Evolutionary conservation across 129 eudicot genomes (phyloP).

Genomic region (Pittosporum tobira): DNA sequence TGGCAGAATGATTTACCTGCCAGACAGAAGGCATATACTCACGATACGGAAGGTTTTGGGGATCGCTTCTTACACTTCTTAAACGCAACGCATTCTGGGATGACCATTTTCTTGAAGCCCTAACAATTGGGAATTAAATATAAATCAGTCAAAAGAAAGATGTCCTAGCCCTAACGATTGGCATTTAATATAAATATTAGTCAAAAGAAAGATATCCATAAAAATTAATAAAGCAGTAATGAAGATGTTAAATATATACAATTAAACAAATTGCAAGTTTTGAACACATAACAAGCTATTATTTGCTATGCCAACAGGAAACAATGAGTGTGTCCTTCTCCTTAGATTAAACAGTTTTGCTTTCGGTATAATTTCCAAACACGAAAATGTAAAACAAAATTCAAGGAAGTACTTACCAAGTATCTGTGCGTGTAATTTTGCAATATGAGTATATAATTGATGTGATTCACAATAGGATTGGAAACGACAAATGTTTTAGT

Average conservation of each 20-base stretch:
- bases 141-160: not conserved
- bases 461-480: no score
- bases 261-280: not conserved
- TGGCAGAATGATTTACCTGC: conserved; percentile 39
- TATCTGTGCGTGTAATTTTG: no score
- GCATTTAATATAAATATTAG: not conserved
- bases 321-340: no score
- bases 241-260: not conserved
- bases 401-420: no score
- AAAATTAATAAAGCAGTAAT: not conserved
- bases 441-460: no score
- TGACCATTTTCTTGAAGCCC: conserved; percentile 29
- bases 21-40: conserved; percentile 89
- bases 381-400: no score
- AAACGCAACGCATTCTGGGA: conserved; percentile 18
- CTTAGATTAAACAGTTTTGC: no score
- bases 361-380: no score
- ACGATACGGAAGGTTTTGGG: conserved; percentile 29
- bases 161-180: not conserved
- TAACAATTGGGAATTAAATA: conserved; percentile 9
- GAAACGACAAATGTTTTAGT: no score
- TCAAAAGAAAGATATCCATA: not conserved
- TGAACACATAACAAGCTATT: not conserved
- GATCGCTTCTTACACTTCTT: conserved; percentile 10
- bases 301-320: not conserved